Percentiles rank a stretch among this genome's conserved stretches.
These are phyloP conservation scores for Amanita fuliginea DNA, from an alignment of 768 basidiomycete species.

Conservation along the genomic window DNA sequence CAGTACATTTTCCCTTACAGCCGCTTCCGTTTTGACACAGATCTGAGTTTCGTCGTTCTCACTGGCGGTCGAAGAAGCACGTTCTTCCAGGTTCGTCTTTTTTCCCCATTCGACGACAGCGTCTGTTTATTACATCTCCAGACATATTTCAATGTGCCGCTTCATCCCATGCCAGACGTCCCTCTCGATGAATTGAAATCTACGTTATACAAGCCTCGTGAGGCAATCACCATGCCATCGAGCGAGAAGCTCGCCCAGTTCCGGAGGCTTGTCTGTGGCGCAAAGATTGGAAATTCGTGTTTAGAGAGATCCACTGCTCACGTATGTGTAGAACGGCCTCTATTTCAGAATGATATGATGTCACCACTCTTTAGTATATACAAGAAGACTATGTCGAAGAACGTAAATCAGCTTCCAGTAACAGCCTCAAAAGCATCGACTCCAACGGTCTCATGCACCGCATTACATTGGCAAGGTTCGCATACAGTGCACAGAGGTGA, in stretches of 20 bases:
- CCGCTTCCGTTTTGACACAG: slow-evolving; percentile 60
- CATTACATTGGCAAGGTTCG: slow-evolving; percentile 64
- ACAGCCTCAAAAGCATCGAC: slow-evolving; percentile 25
- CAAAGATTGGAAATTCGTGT: slow-evolving; percentile 43
- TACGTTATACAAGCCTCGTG: slow-evolving; percentile 38
- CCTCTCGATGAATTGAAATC: slow-evolving; percentile 7
- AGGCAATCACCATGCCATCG: slow-evolving; percentile 34
- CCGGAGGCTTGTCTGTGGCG: slow-evolving; percentile 48
- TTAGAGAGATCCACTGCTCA: slow-evolving; percentile 47
- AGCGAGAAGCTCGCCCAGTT: slow-evolving; percentile 40
- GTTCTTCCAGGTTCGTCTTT: slow-evolving; percentile 49
- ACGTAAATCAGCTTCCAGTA: slow-evolving; percentile 20
- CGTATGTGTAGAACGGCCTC: slow-evolving; percentile 24
- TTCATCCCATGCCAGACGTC: slow-evolving; percentile 19
- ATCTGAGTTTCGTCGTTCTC: slow-evolving; percentile 53
- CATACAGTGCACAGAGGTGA: slow-evolving; percentile 3
- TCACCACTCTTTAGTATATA: slow-evolving; percentile 37
- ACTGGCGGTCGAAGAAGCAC: slow-evolving; percentile 58
- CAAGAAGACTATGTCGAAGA: slow-evolving; percentile 63
- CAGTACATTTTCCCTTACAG: slow-evolving; percentile 73
- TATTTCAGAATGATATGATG: neutral
- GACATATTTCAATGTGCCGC: slow-evolving; percentile 48
- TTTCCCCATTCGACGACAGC: neutral
- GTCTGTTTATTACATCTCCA: slow-evolving; percentile 15
- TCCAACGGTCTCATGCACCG: slow-evolving; percentile 56